These are phyloP conservation scores for Metschnikowia continentalis DNA, from an alignment of 805 yeast species.

Conservation along the genomic window DNA sequence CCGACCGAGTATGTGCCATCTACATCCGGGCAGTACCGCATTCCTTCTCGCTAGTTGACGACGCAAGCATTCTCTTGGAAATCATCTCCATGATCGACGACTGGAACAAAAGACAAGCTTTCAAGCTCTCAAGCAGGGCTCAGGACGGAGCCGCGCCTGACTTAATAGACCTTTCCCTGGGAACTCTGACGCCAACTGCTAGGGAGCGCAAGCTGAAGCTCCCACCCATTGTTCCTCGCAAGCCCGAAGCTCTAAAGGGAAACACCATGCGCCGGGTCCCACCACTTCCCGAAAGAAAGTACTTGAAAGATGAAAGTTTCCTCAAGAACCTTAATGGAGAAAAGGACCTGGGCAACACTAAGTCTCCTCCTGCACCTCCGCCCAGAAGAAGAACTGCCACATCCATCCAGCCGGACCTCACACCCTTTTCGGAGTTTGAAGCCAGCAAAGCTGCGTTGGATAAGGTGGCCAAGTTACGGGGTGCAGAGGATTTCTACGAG, in stretches of 20 bases:
- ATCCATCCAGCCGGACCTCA: constrained; percentile 1
- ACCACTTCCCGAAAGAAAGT: constrained; percentile 29
- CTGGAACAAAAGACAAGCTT: constrained; percentile 11
- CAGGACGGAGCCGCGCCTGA: constrained; percentile 19
- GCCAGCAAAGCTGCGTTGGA: constrained; percentile 19
- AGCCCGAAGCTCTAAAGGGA: constrained; percentile 42
- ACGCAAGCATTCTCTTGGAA: constrained; percentile 29
- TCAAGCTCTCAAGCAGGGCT: constrained; percentile 1
- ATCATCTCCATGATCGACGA: constrained; percentile 22
- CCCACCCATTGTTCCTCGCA: constrained; percentile 47
- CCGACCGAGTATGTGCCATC: constrained; percentile 65
- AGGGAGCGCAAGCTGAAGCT: constrained; percentile 12
- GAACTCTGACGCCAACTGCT: constrained; percentile 4
- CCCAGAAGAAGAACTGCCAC: constrained; percentile 9
- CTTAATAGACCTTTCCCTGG: constrained; percentile 37
- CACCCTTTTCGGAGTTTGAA: constrained; percentile 30
- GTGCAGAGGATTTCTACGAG: constrained; percentile 25
- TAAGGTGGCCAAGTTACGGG: constrained; percentile 22
- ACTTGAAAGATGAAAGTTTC: background rate
- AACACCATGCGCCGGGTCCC: constrained; percentile 25
- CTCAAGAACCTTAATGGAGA: background rate
- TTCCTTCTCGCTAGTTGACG: constrained; percentile 58
- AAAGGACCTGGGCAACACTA: background rate
- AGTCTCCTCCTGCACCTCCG: constrained; percentile 10
- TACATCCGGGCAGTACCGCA: constrained; percentile 74